Evolutionary conservation across 176 grass and related monocot species (phyloP).

Genomic region (Poa annua): DNA sequence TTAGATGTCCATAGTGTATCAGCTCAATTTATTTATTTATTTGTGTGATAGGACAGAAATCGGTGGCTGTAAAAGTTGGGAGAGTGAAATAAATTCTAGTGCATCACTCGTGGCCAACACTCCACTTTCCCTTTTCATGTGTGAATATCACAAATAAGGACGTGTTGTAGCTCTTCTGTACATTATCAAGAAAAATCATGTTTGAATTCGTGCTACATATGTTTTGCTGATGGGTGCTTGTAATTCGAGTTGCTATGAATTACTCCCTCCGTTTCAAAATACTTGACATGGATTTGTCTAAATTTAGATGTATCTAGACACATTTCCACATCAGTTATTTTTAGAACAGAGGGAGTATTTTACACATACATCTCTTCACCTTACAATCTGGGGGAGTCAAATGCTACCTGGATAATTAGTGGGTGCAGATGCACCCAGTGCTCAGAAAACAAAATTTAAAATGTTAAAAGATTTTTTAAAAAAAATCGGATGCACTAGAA

Average conservation of each 20-base stretch:
- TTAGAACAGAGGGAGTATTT: too few relatives aligned
- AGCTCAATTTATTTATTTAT: slow-evolving; percentile 44
- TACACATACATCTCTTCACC: too few relatives aligned
- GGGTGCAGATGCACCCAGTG: too few relatives aligned
- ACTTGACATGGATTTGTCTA: too few relatives aligned
- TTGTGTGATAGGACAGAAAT: slow-evolving; percentile 1
- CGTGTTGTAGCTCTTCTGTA: not conserved
- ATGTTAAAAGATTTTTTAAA: too few relatives aligned
- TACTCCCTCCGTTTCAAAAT: too few relatives aligned
- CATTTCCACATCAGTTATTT: too few relatives aligned
- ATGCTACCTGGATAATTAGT: too few relatives aligned
- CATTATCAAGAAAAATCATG: not conserved
- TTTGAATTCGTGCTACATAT: not conserved
- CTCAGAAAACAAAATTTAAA: too few relatives aligned
- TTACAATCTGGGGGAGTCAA: too few relatives aligned
- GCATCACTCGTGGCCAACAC: not conserved
- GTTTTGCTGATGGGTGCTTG: not conserved
- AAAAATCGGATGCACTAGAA: too few relatives aligned
- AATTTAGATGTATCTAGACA: too few relatives aligned
- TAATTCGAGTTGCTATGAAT: not conserved
- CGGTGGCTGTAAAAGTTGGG: not conserved
- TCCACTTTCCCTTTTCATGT: not conserved
- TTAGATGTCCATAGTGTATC: slow-evolving; percentile 41
- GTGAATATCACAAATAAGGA: slow-evolving; percentile 30
- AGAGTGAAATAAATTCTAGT: slow-evolving; percentile 29